Evolutionary conservation across 2,329 filamentous ascomycete species (phyloP).

Genomic region (Anisogramma anomala): DNA sequence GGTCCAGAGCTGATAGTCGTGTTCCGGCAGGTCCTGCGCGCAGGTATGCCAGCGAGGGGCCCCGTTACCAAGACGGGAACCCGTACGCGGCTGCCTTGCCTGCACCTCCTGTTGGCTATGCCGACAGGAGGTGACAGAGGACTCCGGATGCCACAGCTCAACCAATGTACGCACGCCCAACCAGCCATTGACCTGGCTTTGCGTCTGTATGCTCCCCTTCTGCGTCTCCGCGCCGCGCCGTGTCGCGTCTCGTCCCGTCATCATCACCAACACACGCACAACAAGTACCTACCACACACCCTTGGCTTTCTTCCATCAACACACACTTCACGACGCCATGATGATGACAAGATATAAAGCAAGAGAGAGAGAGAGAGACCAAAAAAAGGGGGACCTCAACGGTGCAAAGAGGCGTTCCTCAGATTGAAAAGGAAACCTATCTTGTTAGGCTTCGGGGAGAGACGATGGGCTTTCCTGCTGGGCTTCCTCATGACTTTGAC

Average conservation of each 20-base stretch:
- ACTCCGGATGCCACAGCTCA: constrained; percentile 7
- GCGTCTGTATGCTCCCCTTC: background rate
- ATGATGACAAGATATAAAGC: too few relatives aligned
- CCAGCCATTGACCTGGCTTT: background rate
- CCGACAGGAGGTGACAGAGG: constrained; percentile 25
- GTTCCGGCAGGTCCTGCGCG: constrained; percentile 25
- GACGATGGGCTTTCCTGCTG: constrained; percentile 6
- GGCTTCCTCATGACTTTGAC: constrained; percentile 9
- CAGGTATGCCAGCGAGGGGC: constrained; percentile 30
- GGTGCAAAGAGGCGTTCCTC: constrained; percentile 3
- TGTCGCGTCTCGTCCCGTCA: background rate
- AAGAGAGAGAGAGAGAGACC: background rate
- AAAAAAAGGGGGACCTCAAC: background rate
- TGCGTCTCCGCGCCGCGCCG: background rate
- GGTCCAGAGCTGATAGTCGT: constrained; percentile 32
- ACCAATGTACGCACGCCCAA: constrained; percentile 10
- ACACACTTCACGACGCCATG: constrained; percentile 7
- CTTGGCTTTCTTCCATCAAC: background rate
- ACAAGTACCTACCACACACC: too few relatives aligned
- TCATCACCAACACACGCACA: constrained; percentile 1
- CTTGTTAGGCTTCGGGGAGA: background rate
- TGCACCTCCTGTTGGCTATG: constrained; percentile 28
- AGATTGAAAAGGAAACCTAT: constrained; percentile 1
- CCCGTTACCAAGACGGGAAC: constrained; percentile 36
- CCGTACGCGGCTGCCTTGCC: constrained; percentile 33